Evolutionary conservation across 164 flowering plant species (phyloP), one percentile per base, ranked within the genome.

Genomic region (Vitis cinerea): DNA sequence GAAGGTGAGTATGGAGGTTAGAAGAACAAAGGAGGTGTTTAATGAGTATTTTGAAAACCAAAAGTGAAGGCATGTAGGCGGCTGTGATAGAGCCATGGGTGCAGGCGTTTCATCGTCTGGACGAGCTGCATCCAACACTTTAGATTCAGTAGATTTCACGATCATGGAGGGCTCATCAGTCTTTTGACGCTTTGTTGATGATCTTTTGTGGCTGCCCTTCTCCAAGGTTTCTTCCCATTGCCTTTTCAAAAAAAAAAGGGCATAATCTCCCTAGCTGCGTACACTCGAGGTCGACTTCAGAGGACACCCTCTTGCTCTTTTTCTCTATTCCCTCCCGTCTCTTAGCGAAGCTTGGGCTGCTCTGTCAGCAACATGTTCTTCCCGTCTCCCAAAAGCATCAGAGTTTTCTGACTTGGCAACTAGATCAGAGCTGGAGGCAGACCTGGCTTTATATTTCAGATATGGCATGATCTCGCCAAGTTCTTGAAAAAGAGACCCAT

Each of bases 391-490:
- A 17, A 17, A 17, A 17, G 19, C 19, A 17, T 17, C 0, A 17
- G 19, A 31, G 3, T 61, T 64, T 17, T 84, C 90, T 12, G 70
- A n/a, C 31, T 68, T 63, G 51, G 72, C 16, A 67, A 19, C 71
- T 30, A 58, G 27, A 61, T 80, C 71, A 37, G 61, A 50, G 67
- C 47, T 61, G 70, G 63, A 50, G 16, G 67, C 75, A 31, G 37
- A 31, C 50, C 69, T 77, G 52, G 59, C 72, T 19, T 61, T 68
- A 49, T 48, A 59, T 77, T 71, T 87, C 75, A 92, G 75, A 73
- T 88, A 87, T 63, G 99, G 93, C 90, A 94, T 87, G 59, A 94
- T 72, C 54, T 87, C 88, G 4, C 93, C 97, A 63, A 94, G 75
- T 31, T 82, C 81, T 56, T 56, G 85, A 65, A 92, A 92, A 59